A percentile compares a stretch with the other conserved stretches of the same genome.
Evolutionary conservation across 768 basidiomycete genomes (phyloP).

Genomic region (Xerocomus spinulosus): DNA sequence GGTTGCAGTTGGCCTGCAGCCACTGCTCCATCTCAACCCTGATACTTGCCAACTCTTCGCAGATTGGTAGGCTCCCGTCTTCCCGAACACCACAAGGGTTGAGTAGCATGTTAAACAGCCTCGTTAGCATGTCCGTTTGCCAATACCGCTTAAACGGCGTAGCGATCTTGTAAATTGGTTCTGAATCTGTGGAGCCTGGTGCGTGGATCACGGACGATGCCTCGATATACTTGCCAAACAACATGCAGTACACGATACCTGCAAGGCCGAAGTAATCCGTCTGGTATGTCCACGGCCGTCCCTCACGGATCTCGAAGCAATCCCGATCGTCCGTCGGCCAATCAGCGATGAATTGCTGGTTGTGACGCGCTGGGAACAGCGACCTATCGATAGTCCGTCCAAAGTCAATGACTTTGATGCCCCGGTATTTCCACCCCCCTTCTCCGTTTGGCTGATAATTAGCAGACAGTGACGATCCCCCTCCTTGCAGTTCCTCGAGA

Average conservation of each 20-base stretch:
- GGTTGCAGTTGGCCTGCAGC: constrained; percentile 83
- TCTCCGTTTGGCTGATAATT: constrained; percentile 76
- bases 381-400: constrained; percentile 89
- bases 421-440: constrained; percentile 83
- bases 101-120: constrained; percentile 79
- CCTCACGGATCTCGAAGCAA: constrained; percentile 85
- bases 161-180: constrained; percentile 54
- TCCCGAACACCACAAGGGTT: constrained; percentile 65
- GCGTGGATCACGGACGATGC: constrained; percentile 48
- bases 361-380: constrained; percentile 60
- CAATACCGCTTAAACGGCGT: constrained; percentile 92
- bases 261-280: constrained; percentile 97
- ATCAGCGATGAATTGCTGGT: constrained; percentile 79
- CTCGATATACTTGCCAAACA: constrained; percentile 95
- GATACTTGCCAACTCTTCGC: constrained; percentile 57
- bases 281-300: constrained; percentile 87
- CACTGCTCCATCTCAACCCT: constrained; percentile 83
- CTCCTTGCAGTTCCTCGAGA: constrained; percentile 76
- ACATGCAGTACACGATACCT: constrained; percentile 90
- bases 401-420: constrained; percentile 93
- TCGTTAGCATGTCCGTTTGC: constrained; percentile 84
- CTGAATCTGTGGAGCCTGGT: constrained; percentile 29
- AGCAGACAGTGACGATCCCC: constrained; percentile 62
- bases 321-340: constrained; percentile 89
- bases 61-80: constrained; percentile 65